These are phyloP conservation scores for Urostyla sp. DNA, from an alignment of 73 alveolate species.

Conservation along the genomic window DNA sequence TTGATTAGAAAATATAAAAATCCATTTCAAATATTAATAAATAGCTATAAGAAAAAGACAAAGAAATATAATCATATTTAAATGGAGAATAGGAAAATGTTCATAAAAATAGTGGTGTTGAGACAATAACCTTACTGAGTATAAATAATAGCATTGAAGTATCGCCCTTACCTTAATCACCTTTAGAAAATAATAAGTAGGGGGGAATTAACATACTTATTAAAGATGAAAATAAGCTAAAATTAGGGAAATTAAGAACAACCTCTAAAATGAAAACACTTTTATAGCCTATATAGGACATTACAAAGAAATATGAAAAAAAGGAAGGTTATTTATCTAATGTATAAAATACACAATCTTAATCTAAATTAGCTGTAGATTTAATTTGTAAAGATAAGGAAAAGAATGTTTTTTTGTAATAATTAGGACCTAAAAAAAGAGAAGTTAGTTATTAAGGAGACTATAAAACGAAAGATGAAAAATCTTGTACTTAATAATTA, in stretches of 20 bases:
- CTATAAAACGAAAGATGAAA: background rate
- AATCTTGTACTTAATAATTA: conserved; percentile 1
- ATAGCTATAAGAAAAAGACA: background rate
- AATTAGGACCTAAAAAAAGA: background rate
- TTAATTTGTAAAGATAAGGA: background rate
- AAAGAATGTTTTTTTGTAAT: background rate
- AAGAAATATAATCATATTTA: background rate
- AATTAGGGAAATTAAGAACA: conserved; percentile 1
- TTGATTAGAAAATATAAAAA: background rate
- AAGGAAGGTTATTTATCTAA: background rate
- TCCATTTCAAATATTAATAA: background rate
- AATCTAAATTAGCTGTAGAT: background rate
- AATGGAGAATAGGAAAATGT: background rate
- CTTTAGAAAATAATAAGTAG: background rate
- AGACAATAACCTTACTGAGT: background rate
- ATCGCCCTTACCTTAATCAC: background rate
- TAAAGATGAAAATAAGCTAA: background rate
- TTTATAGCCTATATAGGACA: conserved; percentile 3
- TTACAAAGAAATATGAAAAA: background rate
- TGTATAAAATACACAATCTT: background rate
- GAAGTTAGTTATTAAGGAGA: background rate
- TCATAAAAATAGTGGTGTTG: background rate
- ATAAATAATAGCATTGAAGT: background rate
- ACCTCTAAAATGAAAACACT: conserved; percentile 1
- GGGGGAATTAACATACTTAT: too few relatives aligned